Percentiles rank a stretch among this genome's conserved stretches.
These are phyloP conservation scores for Wallemia hederae DNA, from an alignment of 1,284 basidiomycete species.

Conservation along the genomic window DNA sequence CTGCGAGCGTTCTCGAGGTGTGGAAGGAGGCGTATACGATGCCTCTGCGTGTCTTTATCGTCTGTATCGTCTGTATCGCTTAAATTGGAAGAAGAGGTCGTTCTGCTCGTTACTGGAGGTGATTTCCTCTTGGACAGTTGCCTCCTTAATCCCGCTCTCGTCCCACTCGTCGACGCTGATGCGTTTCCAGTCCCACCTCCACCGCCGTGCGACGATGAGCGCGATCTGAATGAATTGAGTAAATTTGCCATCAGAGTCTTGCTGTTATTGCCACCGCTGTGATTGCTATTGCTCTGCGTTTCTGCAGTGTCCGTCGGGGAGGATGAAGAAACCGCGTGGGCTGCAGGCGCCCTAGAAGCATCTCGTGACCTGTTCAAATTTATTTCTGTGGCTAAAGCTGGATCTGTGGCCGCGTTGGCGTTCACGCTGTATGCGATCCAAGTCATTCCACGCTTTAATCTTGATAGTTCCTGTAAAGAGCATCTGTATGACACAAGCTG, in stretches of 20 bases:
- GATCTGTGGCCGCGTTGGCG: not conserved
- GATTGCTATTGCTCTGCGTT: too few relatives aligned
- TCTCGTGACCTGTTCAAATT: too few relatives aligned
- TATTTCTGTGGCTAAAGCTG: not conserved
- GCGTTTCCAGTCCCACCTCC: not conserved
- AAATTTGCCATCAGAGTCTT: not conserved
- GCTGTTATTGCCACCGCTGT: not conserved
- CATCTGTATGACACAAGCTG: too few relatives aligned
- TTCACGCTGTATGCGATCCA: not conserved
- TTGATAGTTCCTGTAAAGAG: not conserved
- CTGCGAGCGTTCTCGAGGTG: not conserved
- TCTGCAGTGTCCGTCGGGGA: not conserved
- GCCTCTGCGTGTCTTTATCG: too few relatives aligned
- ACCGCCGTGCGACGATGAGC: not conserved
- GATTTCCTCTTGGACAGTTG: not conserved
- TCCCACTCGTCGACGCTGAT: too few relatives aligned
- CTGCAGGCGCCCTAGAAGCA: not conserved
- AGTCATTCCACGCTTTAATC: not conserved
- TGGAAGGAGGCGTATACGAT: not conserved
- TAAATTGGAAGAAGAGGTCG: too few relatives aligned
- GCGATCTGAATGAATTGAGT: not conserved
- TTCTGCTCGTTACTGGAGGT: not conserved
- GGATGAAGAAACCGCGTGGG: not conserved
- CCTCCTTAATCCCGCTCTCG: not conserved
- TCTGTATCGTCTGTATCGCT: too few relatives aligned